Conservation (phyloP, 1,139 yeast species). For the Saccharomyces uvarum region DNA sequence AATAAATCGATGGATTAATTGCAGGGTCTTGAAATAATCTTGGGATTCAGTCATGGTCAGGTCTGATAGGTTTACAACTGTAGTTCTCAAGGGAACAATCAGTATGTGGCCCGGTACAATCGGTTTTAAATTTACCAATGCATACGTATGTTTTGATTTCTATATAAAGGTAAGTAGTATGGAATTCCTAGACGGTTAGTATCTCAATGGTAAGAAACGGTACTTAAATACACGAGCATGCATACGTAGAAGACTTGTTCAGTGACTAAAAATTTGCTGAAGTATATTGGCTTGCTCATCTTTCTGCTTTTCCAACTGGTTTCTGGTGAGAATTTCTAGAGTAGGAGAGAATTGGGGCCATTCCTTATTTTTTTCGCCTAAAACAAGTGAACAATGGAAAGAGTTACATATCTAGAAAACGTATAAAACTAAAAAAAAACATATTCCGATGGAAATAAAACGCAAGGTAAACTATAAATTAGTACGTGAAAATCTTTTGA, state of each 20-base stretch:
- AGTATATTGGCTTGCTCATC: slow-evolving; percentile 22
- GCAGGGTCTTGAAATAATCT: slow-evolving; percentile 77
- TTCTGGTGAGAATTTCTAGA: neutral
- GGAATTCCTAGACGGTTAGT: neutral
- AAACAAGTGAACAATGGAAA: neutral
- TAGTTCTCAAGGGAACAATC: slow-evolving; percentile 65
- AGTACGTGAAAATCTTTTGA: neutral
- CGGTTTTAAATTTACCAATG: slow-evolving; percentile 83
- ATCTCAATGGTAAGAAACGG: neutral
- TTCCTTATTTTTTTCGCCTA: neutral
- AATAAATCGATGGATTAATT: slow-evolving; percentile 59
- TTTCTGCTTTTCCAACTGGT: neutral
- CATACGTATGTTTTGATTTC: slow-evolving; percentile 56
- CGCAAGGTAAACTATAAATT: neutral
- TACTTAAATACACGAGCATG: neutral
- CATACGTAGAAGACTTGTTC: slow-evolving; percentile 30
- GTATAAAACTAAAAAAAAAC: neutral
- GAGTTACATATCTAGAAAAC: neutral
- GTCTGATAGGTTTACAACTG: slow-evolving; percentile 57
- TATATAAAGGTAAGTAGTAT: slow-evolving; percentile 7
- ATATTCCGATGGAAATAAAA: neutral
- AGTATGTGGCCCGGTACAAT: slow-evolving; percentile 84
- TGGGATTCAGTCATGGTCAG: slow-evolving; percentile 61
- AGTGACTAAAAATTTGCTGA: slow-evolving; percentile 30
- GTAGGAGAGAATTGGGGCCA: neutral